Evolutionary conservation across 2,329 filamentous ascomycete species (phyloP).

Genomic region (Alternaria sp.): DNA sequence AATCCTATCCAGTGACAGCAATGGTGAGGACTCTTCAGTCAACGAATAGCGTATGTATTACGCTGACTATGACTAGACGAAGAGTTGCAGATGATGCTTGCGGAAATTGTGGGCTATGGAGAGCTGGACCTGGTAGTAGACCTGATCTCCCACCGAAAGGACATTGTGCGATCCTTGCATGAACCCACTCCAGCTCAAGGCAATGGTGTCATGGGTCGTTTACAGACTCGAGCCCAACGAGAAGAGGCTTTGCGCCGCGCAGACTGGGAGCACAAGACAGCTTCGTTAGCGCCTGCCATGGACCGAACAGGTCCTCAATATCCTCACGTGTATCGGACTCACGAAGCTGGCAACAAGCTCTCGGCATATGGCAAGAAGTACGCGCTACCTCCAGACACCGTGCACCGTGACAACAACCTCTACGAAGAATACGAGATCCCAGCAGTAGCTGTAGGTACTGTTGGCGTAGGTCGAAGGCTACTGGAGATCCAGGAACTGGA

Average conservation of each 20-base stretch:
- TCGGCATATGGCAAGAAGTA: constrained; percentile 83
- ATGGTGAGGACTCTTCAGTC: constrained; percentile 35
- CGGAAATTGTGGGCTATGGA: constrained; percentile 90
- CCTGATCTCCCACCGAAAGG: constrained; percentile 77
- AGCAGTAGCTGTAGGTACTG: constrained; percentile 77
- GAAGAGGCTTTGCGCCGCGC: constrained; percentile 78
- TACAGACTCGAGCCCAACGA: constrained; percentile 79
- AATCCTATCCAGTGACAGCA: constrained; percentile 72
- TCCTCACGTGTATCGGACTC: constrained; percentile 89
- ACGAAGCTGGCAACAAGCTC: constrained; percentile 85
- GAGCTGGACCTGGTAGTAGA: constrained; percentile 94
- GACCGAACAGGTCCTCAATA: constrained; percentile 77
- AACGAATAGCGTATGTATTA: neutral
- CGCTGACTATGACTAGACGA: constrained; percentile 64
- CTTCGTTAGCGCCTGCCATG: constrained; percentile 73
- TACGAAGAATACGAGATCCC: constrained; percentile 93
- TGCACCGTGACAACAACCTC: constrained; percentile 74
- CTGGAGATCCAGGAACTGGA: constrained; percentile 84
- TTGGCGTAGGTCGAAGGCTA: constrained; percentile 76
- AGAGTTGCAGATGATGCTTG: constrained; percentile 88
- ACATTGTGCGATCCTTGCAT: constrained; percentile 60
- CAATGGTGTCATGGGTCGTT: constrained; percentile 61
- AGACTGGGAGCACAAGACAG: constrained; percentile 84
- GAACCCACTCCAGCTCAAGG: constrained; percentile 46
- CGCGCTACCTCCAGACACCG: constrained; percentile 77